Base-by-base conservation (phyloP, 2,329 filamentous ascomycete genomes). In the Monilinia laxa region DNA sequence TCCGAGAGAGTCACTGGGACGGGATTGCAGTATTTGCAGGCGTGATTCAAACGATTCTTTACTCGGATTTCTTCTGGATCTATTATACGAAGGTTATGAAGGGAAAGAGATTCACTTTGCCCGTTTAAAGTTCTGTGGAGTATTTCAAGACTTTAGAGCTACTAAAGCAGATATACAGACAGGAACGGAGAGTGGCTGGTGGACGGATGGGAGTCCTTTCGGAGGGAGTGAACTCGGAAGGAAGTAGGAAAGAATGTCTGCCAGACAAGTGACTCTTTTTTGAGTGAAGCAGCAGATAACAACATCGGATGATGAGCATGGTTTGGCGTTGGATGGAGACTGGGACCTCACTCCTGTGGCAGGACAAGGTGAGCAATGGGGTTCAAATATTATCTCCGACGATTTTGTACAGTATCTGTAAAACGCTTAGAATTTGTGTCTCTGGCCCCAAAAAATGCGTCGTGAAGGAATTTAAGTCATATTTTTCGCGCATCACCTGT, bases 21-120 rank as follows among this genome's bases (percentile, higher is more conserved):
- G 91, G 89, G 71, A 96, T 97, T 72, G 90, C 93, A 25, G 90
- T 97, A 62, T 77, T 95, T 70, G 95, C 96, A 4, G 95, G 95
- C 16, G 85, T 98, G 66, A 81, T 98, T 71, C 95, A 99, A 83
- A 99, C 95, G 0, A 81, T 99, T 59, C 83, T 99, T 67, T 99
- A 99, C 82, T 96, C 92, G 70, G 95, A 99, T 81, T 99, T 99
- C 83, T 99, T 99, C 86, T 99, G 93, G 85, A 94, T 99, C 76
- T 99, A 99, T 83, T 99, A 97, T 81, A 97, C 90, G 68, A 98
- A 97, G 88, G 90, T 94, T 58, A 82, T 93, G 80, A 92, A 93
- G 82, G 91, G 91, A 73, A 91, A 92, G 84, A 93, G 92, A 82
- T 94, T 94, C 79, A 91, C 92, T 79, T 83, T 94, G 68, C 91